Percentiles rank a stretch among this genome's conserved stretches.
Evolutionary conservation across 306 rosid species (phyloP).

Genomic region (Betula pendula): DNA sequence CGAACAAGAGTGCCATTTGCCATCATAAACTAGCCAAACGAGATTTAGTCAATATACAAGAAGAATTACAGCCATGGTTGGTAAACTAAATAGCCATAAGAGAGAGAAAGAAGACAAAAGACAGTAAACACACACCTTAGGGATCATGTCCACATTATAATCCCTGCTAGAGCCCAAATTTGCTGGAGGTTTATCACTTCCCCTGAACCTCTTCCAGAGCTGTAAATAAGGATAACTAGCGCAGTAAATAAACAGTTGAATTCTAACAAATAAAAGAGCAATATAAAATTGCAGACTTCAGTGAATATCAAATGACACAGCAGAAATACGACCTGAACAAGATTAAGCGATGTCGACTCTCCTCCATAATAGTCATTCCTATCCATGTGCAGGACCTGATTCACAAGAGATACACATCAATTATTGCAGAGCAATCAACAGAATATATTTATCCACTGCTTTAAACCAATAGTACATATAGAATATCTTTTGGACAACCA

Average conservation of each 20-base stretch:
- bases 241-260: background rate
- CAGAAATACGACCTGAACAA: constrained; percentile 60
- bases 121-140: constrained; percentile 56
- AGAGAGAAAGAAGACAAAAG: background rate
- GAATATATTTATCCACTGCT: background rate
- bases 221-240: constrained; percentile 29
- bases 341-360: constrained; percentile 91
- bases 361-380: constrained; percentile 96
- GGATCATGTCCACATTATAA: constrained; percentile 93
- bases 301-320: background rate
- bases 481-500: background rate
- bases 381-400: constrained; percentile 94
- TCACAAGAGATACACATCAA: constrained; percentile 13
- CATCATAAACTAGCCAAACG: constrained; percentile 78
- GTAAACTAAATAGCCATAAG: background rate
- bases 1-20: constrained; percentile 94
- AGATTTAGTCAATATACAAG: background rate
- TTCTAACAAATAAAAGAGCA: background rate
- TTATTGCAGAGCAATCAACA: background rate
- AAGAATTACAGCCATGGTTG: constrained; percentile 2
- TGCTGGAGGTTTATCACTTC: constrained; percentile 77
- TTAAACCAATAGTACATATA: background rate
- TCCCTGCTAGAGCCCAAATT: constrained; percentile 94
- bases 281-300: background rate
- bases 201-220: constrained; percentile 97